Base-by-base conservation (phyloP, 208 protist species). In the Crithidia fasciculata region DNA sequence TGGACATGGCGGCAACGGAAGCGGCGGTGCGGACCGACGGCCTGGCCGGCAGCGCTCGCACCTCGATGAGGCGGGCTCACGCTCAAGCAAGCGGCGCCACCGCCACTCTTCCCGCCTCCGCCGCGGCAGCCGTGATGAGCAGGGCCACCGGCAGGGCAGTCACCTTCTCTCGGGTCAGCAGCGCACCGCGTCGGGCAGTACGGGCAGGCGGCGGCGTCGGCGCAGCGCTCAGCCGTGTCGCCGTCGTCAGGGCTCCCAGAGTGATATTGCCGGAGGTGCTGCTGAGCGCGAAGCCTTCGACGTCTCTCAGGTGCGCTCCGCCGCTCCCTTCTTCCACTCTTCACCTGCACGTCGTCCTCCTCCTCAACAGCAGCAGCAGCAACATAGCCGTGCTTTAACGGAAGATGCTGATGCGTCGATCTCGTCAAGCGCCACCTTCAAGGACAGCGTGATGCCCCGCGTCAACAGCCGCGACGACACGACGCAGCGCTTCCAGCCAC, bases 401-500 rank as follows among this genome's bases (percentile, higher is more conserved):
- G 45, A 13, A 49, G 63, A 69, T 28, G 28, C 28, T 28, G 28
- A 28, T 28, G 28, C 28, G 15, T 45, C 40, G 2, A 10, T 37
- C 16, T 44, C 63, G 50, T 44, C 53, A 5, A 19, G 41, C 28
- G 40, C 65, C 7, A 61, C 65, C 15, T 50, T 70, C 43, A 59
- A 70, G 13, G 65, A 70, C 53, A 70, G 43, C 54, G 65, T 61
- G 19, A 59, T 70, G 65, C 53, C 65, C 41, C 53, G 54, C 39
- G 18, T 61, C 3, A 53, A 61, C 52, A 70, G 65, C 65, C 52
- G 54, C n/a, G 63, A 69, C 5, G 39, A 57, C 6, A 9, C 36
- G 0, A 19, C 15, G 5, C 12, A 16, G 12, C 63, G 16, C 63
- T 44, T 59, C 63, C 54, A 43, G 18, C 5, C 52, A 2, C 63